phyloP scores from a whole-genome alignment of 2,329 filamentous ascomycete genomes.

The Botryotinia convoluta region DNA sequence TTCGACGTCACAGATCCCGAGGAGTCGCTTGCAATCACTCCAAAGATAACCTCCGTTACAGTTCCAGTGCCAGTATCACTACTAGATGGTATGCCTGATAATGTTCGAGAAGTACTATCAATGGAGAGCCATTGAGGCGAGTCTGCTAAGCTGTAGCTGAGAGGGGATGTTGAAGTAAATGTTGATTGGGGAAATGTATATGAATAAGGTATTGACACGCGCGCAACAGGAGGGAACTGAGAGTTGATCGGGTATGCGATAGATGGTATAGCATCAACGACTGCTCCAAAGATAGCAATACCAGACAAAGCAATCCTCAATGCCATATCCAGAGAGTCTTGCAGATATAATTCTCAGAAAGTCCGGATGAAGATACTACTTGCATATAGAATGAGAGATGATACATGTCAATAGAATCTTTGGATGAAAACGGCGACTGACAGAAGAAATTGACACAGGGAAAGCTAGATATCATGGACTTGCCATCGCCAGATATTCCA shows the following conservation, averaged over 20 bases:
- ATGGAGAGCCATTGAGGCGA: slow-evolving; percentile 74
- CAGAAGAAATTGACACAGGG: slow-evolving; percentile 20
- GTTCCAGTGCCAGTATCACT: slow-evolving; percentile 55
- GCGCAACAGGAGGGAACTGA: slow-evolving; percentile 77
- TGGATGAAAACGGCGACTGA: slow-evolving; percentile 19
- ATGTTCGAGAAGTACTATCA: slow-evolving; percentile 59
- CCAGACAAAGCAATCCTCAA: slow-evolving; percentile 25
- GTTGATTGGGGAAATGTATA: slow-evolving; percentile 73
- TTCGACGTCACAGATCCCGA: slow-evolving; percentile 62
- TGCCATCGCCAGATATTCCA: slow-evolving; percentile 28
- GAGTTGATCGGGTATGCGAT: slow-evolving; percentile 74
- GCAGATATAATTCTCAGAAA: slow-evolving; percentile 13
- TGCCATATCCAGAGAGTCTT: slow-evolving; percentile 27
- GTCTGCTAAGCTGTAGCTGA: slow-evolving; percentile 64
- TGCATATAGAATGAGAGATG: slow-evolving; percentile 16
- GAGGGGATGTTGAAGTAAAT: slow-evolving; percentile 59
- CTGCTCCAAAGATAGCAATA: slow-evolving; percentile 26
- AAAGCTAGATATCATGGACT: slow-evolving; percentile 20
- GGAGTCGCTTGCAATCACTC: slow-evolving; percentile 66
- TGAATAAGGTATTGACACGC: slow-evolving; percentile 62
- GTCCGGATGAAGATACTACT: slow-evolving; percentile 21
- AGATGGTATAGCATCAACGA: slow-evolving; percentile 38
- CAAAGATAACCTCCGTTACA: slow-evolving; percentile 48
- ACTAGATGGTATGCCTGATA: slow-evolving; percentile 67
- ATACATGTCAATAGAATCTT: slow-evolving; percentile 20